Evolutionary conservation across 225 moss, liverwort and hornwort species (phyloP), one percentile per base, ranked within the genome.

Genomic region (Marchantia polymorpha): DNA sequence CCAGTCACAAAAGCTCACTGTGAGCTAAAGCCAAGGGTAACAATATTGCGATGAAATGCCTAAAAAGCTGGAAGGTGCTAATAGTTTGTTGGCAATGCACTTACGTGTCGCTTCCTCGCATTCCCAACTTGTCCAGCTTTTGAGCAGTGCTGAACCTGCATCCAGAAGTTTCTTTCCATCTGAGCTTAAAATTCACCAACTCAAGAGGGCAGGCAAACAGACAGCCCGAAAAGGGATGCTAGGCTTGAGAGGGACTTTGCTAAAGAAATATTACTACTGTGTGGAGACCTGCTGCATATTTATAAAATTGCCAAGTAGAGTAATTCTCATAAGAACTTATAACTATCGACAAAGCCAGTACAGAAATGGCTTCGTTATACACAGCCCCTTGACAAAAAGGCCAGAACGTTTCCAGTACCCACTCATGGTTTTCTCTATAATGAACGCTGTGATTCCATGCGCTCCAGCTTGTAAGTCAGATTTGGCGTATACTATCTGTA

Each of bases 71-170:
- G 39, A 39, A 39, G 39, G 5, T 39, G 39, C 5, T 39, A 2
- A 5, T 3, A 8, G 9, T 15, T 82, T 16, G 27, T 69, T 59
- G 58, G 71, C 76, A 12, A 53, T 78, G n/a, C 74, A 91, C 95
- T 92, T 82, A 99, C 99, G 99, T 99, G 77, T 99, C 99, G 86
- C 99, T 99, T 83, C 99, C 99, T 78, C 99, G 89, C 99, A 99
- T 99, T 78, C 99, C 99, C 74, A 99, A 90, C 85, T 99, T 99
- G 90, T 99, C 93, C 69, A 99, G 86, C 85, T 99, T 99, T 84
- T 99, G 99, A 64, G 99, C 99, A 78, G 99, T 95, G 82, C 87
- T 99, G 83, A 93, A 99, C 82, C 99, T 99, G 91, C 61, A 86
- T 27, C n/a, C 46, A 61, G 23, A 72, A 53, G 23, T 52, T 53